A percentile compares a stretch with the other conserved stretches of the same genome.
These are phyloP conservation scores for Suhomyces pyralidae DNA, from an alignment of 805 yeast genomes.

Conservation along the genomic window DNA sequence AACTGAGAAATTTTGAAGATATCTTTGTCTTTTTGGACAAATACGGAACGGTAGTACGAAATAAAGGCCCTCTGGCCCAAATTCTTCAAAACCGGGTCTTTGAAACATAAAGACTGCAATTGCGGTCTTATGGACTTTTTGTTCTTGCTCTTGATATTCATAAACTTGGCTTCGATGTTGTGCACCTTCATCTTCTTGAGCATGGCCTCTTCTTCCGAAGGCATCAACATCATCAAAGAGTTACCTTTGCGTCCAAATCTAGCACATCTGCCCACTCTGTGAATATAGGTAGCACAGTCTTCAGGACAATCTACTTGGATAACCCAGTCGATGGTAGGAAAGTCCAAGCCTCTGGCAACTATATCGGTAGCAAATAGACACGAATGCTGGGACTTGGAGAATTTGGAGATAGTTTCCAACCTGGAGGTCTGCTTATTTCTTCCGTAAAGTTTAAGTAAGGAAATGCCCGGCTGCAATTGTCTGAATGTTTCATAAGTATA, in stretches of 20 bases:
- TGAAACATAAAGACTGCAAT: constrained; percentile 84
- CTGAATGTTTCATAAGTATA: constrained; percentile 84
- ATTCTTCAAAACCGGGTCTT: constrained; percentile 87
- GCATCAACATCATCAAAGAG: constrained; percentile 77
- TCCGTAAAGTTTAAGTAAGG: constrained; percentile 81
- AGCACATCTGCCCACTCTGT: constrained; percentile 88
- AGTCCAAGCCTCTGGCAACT: constrained; percentile 89
- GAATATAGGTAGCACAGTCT: constrained; percentile 84
- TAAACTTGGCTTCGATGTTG: constrained; percentile 65
- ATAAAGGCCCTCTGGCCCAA: constrained; percentile 95
- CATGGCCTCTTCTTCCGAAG: constrained; percentile 79
- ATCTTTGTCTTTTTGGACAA: constrained; percentile 82
- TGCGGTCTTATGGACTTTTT: constrained; percentile 75
- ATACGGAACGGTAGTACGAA: constrained; percentile 81
- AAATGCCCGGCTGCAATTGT: constrained; percentile 87
- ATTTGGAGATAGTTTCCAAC: constrained; percentile 75
- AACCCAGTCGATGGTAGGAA: constrained; percentile 95
- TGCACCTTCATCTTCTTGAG: constrained; percentile 57
- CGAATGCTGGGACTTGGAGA: constrained; percentile 72
- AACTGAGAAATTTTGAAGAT: constrained; percentile 74
- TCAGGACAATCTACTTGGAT: constrained; percentile 90
- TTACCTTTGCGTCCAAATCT: constrained; percentile 83
- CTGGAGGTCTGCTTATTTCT: constrained; percentile 89
- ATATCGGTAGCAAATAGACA: constrained; percentile 88
- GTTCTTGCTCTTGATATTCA: constrained; percentile 73